These are phyloP conservation scores for Whalleya microplaca DNA, from an alignment of 2,329 filamentous ascomycete species.

Conservation along the genomic window DNA sequence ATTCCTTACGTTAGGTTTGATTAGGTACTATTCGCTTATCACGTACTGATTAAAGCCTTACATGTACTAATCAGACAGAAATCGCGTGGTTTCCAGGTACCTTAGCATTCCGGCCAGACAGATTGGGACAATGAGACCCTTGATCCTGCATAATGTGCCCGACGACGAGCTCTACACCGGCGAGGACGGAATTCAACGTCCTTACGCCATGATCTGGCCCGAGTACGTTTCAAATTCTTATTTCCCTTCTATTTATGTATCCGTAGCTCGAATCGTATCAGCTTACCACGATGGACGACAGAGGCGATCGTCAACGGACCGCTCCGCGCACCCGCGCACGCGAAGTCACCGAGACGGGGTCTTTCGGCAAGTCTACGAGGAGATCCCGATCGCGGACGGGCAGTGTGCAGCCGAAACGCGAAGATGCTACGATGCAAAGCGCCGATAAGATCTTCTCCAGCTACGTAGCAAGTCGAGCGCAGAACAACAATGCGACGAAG, in stretches of 20 bases:
- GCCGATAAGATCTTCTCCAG: constrained; percentile 65
- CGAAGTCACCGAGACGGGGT: constrained; percentile 62
- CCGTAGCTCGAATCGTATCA: not conserved
- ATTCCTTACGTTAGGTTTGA: not conserved
- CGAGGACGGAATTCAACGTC: constrained; percentile 66
- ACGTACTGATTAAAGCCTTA: too few relatives aligned
- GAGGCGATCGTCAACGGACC: constrained; percentile 56
- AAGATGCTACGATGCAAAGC: constrained; percentile 64
- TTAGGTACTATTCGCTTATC: not conserved
- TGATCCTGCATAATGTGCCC: constrained; percentile 70
- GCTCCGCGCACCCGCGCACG: constrained; percentile 53
- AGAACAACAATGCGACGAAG: constrained; percentile 33
- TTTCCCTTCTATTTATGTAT: not conserved
- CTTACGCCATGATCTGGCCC: constrained; percentile 69
- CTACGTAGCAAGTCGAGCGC: constrained; percentile 57
- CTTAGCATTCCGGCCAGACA: not conserved
- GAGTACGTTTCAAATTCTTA: constrained; percentile 49
- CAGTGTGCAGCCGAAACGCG: constrained; percentile 56
- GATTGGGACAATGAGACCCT: constrained; percentile 58
- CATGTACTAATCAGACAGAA: not conserved
- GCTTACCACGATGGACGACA: constrained; percentile 36
- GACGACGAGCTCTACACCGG: constrained; percentile 70
- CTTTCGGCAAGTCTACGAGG: constrained; percentile 69
- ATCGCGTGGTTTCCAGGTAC: not conserved
- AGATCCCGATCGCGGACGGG: constrained; percentile 65